Base-by-base conservation (phyloP, 192 early-diverging fungal species). In the Helicostylum pulchrum region DNA sequence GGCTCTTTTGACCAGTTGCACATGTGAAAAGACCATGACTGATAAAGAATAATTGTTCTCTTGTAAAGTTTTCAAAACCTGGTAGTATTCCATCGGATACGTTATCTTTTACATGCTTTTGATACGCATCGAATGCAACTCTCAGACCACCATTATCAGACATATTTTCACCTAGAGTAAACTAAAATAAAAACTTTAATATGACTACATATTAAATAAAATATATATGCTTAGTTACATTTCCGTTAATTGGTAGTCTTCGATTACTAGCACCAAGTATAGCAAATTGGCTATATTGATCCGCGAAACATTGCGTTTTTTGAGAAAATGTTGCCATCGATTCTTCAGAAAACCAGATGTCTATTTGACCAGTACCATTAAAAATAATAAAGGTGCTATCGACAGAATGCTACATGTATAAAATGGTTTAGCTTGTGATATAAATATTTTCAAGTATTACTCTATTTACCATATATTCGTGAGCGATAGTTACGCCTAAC, bases 401-500 rank as follows among this genome's bases (percentile, higher is more conserved):
- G 71, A 90, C 90, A 3, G 73, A 88, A 53, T 91, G 90, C 66
- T 82, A 66, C 23, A 26, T 9, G 5, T 21, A 20, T 20, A 51
- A 23, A 51, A 51, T 5, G 0, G 20, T 2, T 23, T 51, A 51
- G 21, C 0, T 48, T 19, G 1, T 15, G 23, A 34, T 26, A 15
- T 31, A 6, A 4, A 32, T 39, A n/a, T 39, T 39, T 39, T 26
- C 26, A 26, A 26, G 26, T 26, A 26, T 26, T 26, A 26, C 36
- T 20, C 1, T 31, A 5, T 4, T 12, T 54, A 54, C 53, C 17
- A 78, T 84, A 20, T 88, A 69, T 65, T 92, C 90, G 71, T 92
- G 90, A 6, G 89, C 88, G 45, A 88, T 80, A 43, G 89, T 78
- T 42, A 79, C 76, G 12, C 90, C 90, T 44, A 86, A 74, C 5